Conservation (phyloP, 164 flowering plant genomes). For the Cinnamomum chago region DNA sequence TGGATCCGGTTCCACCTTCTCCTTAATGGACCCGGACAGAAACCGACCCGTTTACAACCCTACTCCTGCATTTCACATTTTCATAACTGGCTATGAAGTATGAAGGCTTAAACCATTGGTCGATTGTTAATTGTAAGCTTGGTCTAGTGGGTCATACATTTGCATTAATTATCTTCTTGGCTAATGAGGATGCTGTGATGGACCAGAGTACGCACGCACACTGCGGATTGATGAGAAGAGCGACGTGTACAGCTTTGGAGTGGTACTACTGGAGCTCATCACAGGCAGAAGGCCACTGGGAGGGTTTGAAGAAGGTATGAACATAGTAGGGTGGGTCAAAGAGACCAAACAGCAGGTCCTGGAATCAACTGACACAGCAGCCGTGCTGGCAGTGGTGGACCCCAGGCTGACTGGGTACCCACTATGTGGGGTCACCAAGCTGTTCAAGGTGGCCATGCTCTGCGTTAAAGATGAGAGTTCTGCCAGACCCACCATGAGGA, state of each 20-base stretch:
- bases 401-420: slow-evolving; percentile 59
- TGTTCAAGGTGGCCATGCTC: slow-evolving; percentile 83
- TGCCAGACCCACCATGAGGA: slow-evolving; percentile 83
- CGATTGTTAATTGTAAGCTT: too few species aligned
- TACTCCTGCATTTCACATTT: too few species aligned
- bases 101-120: too few species aligned
- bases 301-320: slow-evolving; percentile 88
- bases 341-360: slow-evolving; percentile 52
- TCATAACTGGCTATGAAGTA: too few species aligned
- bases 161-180: not conserved
- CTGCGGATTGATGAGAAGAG: slow-evolving; percentile 87
- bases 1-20: too few species aligned
- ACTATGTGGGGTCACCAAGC: slow-evolving; percentile 38
- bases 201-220: slow-evolving; percentile 93
- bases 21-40: too few species aligned
- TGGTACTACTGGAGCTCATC: slow-evolving; percentile 79
- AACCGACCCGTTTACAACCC: too few species aligned
- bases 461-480: slow-evolving; percentile 77
- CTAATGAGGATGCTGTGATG: slow-evolving; percentile 35
- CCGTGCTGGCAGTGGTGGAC: slow-evolving; percentile 65
- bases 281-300: slow-evolving; percentile 88
- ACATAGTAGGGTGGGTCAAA: slow-evolving; percentile 81
- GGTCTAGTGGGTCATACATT: too few species aligned
- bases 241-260: slow-evolving; percentile 97
- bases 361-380: slow-evolving; percentile 47